These are phyloP conservation scores for Neopestalotiopsis clavispora DNA, from an alignment of 2,329 filamentous ascomycete species.

Conservation along the genomic window DNA sequence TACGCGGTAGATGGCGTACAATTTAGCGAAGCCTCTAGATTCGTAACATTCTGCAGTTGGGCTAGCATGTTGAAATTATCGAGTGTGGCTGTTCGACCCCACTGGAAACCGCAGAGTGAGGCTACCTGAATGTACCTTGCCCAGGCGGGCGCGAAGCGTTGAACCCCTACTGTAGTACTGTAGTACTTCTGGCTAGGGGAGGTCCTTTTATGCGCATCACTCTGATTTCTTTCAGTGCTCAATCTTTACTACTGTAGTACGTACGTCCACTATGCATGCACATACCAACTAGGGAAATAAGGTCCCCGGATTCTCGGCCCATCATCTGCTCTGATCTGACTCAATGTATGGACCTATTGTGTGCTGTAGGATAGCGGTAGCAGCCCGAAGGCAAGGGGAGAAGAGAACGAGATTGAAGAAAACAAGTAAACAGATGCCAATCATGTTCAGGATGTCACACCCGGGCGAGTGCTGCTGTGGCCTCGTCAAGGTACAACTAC, in stretches of 20 bases:
- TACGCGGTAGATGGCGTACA: conserved; percentile 17
- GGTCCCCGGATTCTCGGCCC: neutral
- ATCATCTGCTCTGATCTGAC: neutral
- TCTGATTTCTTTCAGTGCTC: neutral
- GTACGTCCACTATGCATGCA: neutral
- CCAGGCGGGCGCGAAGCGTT: neutral
- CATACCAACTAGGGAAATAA: neutral
- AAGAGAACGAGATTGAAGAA: neutral
- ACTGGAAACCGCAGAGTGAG: neutral
- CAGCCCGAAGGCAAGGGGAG: neutral
- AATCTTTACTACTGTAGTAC: neutral
- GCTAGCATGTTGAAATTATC: conserved; percentile 13
- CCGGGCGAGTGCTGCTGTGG: neutral
- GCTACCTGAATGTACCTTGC: neutral
- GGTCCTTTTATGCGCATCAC: neutral
- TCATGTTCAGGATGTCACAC: neutral
- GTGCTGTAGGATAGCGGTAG: neutral
- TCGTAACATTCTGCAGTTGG: conserved; percentile 9
- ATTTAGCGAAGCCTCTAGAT: conserved; percentile 14
- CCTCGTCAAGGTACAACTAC: neutral
- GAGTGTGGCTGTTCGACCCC: conserved; percentile 12
- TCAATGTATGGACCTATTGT: neutral
- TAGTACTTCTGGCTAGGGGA: too few species aligned
- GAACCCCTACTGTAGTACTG: neutral
- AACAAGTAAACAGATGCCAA: neutral